A percentile compares a stretch with the other conserved stretches of the same genome.
These are phyloP conservation scores for Maudiozyma serrabonitensis DNA, from an alignment of 805 yeast species.

Conservation along the genomic window DNA sequence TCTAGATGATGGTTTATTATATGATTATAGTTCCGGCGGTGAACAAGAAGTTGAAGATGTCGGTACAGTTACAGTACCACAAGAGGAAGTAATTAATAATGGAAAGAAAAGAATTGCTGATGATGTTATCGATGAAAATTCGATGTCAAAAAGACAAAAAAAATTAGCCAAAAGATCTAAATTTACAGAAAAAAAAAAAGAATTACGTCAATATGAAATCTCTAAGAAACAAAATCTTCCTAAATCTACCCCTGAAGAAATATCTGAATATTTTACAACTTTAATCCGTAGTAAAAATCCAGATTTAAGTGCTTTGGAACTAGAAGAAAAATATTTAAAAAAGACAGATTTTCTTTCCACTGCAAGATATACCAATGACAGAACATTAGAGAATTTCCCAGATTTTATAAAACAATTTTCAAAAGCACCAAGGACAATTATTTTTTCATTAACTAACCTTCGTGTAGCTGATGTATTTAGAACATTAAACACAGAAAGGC, in stretches of 20 bases:
- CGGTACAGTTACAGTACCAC: not conserved
- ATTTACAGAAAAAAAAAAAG: conserved; percentile 53
- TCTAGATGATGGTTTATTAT: conserved; percentile 68
- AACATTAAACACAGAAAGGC: conserved; percentile 42
- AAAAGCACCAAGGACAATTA: conserved; percentile 35
- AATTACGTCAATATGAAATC: conserved; percentile 57
- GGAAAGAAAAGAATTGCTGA: conserved; percentile 9
- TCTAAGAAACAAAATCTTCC: conserved; percentile 50
- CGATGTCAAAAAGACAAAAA: conserved; percentile 26
- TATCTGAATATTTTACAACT: conserved; percentile 59
- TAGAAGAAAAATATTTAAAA: conserved; percentile 53
- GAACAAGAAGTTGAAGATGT: conserved; percentile 20
- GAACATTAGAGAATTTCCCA: conserved; percentile 48
- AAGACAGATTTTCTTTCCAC: conserved; percentile 53
- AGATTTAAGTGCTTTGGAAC: conserved; percentile 66
- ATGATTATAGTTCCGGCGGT: conserved; percentile 39
- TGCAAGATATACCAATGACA: conserved; percentile 41
- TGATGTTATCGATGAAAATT: conserved; percentile 9
- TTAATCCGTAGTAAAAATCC: conserved; percentile 50
- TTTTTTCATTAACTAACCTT: conserved; percentile 66
- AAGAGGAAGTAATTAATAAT: conserved; percentile 5
- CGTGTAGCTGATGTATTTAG: conserved; percentile 82
- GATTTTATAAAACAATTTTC: conserved; percentile 46
- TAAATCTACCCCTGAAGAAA: conserved; percentile 42
- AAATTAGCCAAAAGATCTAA: conserved; percentile 29